A percentile compares a stretch with the other conserved stretches of the same genome.
These are phyloP conservation scores for Xylaria scruposa DNA, from an alignment of 495 filamentous ascomycete genomes.

Conservation along the genomic window DNA sequence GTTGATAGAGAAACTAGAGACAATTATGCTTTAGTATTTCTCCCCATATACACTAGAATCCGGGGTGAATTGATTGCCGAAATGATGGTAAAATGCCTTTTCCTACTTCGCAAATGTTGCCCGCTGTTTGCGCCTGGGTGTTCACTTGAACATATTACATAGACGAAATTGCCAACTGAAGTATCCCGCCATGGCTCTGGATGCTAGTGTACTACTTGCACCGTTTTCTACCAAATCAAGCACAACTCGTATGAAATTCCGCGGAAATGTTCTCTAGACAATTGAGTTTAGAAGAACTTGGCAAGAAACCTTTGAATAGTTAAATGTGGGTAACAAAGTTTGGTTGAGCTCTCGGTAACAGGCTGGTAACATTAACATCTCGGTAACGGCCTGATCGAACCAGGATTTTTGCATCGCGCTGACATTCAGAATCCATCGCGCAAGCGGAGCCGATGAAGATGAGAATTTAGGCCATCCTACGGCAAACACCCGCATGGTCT, in stretches of 20 bases:
- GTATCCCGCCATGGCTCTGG: no score
- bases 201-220: no score
- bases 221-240: no score
- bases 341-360: no score
- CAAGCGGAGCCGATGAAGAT: conserved; percentile 7
- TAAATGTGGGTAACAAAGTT: no score
- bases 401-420: no score
- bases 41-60: not conserved
- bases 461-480: conserved; percentile 3
- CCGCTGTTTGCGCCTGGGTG: not conserved
- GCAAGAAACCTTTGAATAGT: no score
- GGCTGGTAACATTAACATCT: no score
- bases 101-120: not conserved
- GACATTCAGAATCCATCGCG: not conserved
- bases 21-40: not conserved
- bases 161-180: not conserved
- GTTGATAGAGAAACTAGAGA: not conserved
- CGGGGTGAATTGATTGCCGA: not conserved
- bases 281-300: no score
- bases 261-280: no score
- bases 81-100: not conserved
- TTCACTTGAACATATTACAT: not conserved
- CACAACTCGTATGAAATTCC: no score
- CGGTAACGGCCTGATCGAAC: no score
- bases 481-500: not conserved